Base-by-base conservation (phyloP, 1,284 basidiomycete species). In the Puccinia hordei region DNA sequence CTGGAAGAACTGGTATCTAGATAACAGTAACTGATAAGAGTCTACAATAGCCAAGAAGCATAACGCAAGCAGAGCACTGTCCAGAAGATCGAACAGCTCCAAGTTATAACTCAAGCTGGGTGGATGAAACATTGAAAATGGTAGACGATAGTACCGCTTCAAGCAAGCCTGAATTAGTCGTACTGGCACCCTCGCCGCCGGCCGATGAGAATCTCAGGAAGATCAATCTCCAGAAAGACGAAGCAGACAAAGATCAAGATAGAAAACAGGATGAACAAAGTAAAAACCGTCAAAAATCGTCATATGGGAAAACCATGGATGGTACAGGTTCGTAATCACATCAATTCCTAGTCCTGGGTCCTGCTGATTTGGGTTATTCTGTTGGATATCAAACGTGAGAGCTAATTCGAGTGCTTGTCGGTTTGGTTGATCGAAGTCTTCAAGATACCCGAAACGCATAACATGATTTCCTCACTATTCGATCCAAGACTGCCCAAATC, bases 391-490 rank as follows among this genome's bases (percentile, higher is more conserved):
- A 24, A 9, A 27, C 33, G 12, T 19, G n/a, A n/a, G 49, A 35
- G 49, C 68, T 53, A 30, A 53, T 22, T 51, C 2, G 27, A 30
- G 17, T 44, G 13, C 49, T 51, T 51, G 22, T 15, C 2, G 19
- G 49, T 69, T 51, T 53, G 0, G 4, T 30, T 53, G 15, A 22
- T 19, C 27, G 5, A 49, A 95, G 95, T 97, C 15, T 99, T 99
- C 86, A 90, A 90, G 76, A 95, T 98, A 51, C 96, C 96, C 12
- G 92, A 93, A 59, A 99, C 97, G 0, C 93, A 97, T 85, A 94
- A 97, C 85, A 94, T 98, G 81, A 86, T 99, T 81, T 94, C 94
- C 4, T 92, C 92, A 9, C 89, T 99, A 33, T 93, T 97, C 85
- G 90, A 95, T 85, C 97, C 95, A 2, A 88, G 90, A 5, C 91